Conservation (phyloP, 257 asterid species). For the Solanum sitiens region DNA sequence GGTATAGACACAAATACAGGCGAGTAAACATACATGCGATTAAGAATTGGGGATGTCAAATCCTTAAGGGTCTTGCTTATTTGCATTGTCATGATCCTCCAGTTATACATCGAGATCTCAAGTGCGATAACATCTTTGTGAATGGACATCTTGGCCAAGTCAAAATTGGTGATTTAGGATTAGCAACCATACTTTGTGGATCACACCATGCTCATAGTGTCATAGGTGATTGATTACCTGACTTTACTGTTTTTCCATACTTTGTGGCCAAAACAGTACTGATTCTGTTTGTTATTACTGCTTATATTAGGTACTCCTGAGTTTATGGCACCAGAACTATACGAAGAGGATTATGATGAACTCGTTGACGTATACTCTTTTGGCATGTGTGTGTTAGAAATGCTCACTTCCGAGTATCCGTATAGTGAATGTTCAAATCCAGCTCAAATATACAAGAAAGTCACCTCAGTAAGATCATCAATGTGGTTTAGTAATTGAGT, state of each 20-base stretch:
- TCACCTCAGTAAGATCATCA: conserved; percentile 45
- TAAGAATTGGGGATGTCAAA: conserved; percentile 67
- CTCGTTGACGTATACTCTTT: conserved; percentile 72
- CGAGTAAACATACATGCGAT: conserved; percentile 39
- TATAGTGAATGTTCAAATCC: conserved; percentile 77
- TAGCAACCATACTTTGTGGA: conserved; percentile 57
- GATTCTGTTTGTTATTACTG: background rate
- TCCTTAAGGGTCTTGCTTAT: conserved; percentile 63
- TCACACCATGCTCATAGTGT: conserved; percentile 76
- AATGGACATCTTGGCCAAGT: conserved; percentile 83
- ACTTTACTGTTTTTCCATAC: background rate
- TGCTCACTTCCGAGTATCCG: conserved; percentile 74
- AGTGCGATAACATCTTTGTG: conserved; percentile 71
- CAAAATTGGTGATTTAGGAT: conserved; percentile 76
- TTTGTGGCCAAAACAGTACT: background rate
- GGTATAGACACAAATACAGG: conserved; percentile 49
- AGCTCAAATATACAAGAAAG: conserved; percentile 94
- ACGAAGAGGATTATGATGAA: conserved; percentile 77
- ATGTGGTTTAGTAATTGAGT: background rate
- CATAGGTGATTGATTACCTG: conserved; percentile 26
- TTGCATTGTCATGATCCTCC: conserved; percentile 67
- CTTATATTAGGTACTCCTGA: conserved; percentile 63
- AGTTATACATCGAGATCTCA: conserved; percentile 76
- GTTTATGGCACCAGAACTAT: conserved; percentile 82
- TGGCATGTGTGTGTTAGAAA: conserved; percentile 78